Conservation (phyloP, 352 stramenopile genomes). For the Phytophthora melonis region DNA sequence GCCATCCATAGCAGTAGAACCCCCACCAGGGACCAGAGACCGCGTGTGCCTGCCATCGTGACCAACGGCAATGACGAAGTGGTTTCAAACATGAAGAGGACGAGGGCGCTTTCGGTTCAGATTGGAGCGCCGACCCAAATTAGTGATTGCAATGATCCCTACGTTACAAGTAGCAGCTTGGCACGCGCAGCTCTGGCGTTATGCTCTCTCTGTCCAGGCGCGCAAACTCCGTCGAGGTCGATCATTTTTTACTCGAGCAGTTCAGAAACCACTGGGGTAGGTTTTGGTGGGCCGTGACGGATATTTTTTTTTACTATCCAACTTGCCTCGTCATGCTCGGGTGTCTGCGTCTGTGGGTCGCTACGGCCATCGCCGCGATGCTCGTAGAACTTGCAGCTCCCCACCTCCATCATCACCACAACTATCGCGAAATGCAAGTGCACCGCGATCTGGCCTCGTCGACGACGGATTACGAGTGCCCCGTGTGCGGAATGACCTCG, state of each 20-base stretch:
- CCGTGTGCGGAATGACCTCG: conserved; percentile 66
- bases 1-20: conserved; percentile 24
- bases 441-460: conserved; percentile 26
- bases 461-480: conserved; percentile 55
- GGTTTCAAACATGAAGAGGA: not conserved
- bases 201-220: not conserved
- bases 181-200: not conserved
- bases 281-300: not conserved
- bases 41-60: not conserved
- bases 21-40: not conserved
- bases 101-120: not conserved
- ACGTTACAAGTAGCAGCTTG: not conserved
- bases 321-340: not conserved
- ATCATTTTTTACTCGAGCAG: not conserved
- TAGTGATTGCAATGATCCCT: not conserved
- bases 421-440: conserved; percentile 7
- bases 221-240: not conserved
- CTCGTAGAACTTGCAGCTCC: conserved; percentile 1
- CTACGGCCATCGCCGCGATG: not conserved
- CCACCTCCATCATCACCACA: not conserved
- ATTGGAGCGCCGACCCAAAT: not conserved
- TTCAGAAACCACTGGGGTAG: conserved; percentile 15
- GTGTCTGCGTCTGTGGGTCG: not conserved
- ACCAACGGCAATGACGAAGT: not conserved
- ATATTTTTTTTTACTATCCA: not conserved